A percentile compares a stretch with the other conserved stretches of the same genome.
phyloP scores from a whole-genome alignment of 2,329 filamentous ascomycete species.

The Fusarium musae region DNA sequence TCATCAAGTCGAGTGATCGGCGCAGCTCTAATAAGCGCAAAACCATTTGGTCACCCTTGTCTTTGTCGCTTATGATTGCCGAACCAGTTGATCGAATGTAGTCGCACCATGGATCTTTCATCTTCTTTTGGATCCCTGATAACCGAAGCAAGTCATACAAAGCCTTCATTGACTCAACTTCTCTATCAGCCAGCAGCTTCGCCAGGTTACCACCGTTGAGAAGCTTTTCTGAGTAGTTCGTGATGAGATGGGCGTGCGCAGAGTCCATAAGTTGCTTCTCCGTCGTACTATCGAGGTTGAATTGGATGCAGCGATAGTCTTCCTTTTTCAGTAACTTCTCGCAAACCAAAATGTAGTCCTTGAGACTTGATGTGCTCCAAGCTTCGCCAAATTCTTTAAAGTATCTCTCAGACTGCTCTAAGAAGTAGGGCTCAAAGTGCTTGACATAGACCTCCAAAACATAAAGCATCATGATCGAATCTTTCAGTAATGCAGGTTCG shows the following conservation, averaged over 20 bases:
- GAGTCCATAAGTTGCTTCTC: slow-evolving; percentile 78
- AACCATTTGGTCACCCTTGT: slow-evolving; percentile 86
- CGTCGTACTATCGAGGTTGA: slow-evolving; percentile 85
- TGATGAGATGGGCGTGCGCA: slow-evolving; percentile 78
- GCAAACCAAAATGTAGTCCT: slow-evolving; percentile 79
- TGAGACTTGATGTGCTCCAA: slow-evolving; percentile 71
- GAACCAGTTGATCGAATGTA: slow-evolving; percentile 84
- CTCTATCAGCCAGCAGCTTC: slow-evolving; percentile 77
- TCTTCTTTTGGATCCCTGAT: slow-evolving; percentile 73
- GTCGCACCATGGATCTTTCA: slow-evolving; percentile 78
- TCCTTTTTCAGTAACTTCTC: slow-evolving; percentile 77
- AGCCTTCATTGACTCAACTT: slow-evolving; percentile 75
- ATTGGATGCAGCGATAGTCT: slow-evolving; percentile 79
- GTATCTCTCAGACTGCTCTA: slow-evolving; percentile 74
- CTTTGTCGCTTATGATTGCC: slow-evolving; percentile 81
- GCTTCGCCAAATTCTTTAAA: slow-evolving; percentile 76
- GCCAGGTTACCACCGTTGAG: slow-evolving; percentile 74
- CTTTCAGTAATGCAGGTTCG: slow-evolving; percentile 73
- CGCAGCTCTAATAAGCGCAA: slow-evolving; percentile 84
- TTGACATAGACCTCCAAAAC: slow-evolving; percentile 84
- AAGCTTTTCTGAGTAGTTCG: slow-evolving; percentile 72
- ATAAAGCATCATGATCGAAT: slow-evolving; percentile 84
- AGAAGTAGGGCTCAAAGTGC: slow-evolving; percentile 81
- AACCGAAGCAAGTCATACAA: slow-evolving; percentile 83
- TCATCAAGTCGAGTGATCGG: slow-evolving; percentile 79